Evolutionary conservation across 345 rosid species (phyloP).

Genomic region (Fremontodendron californicum): DNA sequence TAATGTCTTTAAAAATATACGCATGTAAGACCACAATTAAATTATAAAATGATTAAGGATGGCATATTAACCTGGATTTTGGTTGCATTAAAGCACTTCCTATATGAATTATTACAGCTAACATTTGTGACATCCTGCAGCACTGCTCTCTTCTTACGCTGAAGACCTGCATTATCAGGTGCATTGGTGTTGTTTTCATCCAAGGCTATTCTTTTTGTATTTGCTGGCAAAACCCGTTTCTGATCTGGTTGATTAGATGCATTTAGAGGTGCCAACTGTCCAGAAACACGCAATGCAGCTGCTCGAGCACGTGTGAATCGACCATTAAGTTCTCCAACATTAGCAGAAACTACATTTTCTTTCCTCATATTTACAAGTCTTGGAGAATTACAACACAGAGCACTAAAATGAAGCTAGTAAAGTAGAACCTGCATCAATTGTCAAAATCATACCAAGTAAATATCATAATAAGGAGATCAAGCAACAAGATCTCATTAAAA

Average conservation of each 20-base stretch:
- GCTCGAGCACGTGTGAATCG: constrained; percentile 74
- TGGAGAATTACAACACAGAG: constrained; percentile 26
- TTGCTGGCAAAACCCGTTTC: constrained; percentile 31
- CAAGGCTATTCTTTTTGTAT: constrained; percentile 45
- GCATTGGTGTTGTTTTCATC: constrained; percentile 42
- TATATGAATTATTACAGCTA: constrained; percentile 36
- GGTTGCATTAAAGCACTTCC: constrained; percentile 48
- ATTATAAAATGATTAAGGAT: constrained; percentile 2
- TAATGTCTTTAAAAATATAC: not conserved
- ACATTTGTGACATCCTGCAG: constrained; percentile 76
- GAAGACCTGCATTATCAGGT: constrained; percentile 24
- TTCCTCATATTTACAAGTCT: constrained; percentile 50
- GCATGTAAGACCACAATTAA: not conserved
- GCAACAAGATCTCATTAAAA: not conserved
- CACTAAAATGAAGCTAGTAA: constrained; percentile 16
- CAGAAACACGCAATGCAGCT: constrained; percentile 44
- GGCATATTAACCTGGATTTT: constrained; percentile 48
- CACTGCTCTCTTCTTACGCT: constrained; percentile 57
- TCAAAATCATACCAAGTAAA: not conserved
- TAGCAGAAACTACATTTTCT: constrained; percentile 34
- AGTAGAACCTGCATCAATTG: constrained; percentile 24
- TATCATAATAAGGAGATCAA: not conserved
- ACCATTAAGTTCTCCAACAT: constrained; percentile 34
- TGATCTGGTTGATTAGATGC: constrained; percentile 34
- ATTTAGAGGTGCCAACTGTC: constrained; percentile 27